Evolutionary conservation across 2,329 filamentous ascomycete species (phyloP).

Genomic region (Penicillium sp.): DNA sequence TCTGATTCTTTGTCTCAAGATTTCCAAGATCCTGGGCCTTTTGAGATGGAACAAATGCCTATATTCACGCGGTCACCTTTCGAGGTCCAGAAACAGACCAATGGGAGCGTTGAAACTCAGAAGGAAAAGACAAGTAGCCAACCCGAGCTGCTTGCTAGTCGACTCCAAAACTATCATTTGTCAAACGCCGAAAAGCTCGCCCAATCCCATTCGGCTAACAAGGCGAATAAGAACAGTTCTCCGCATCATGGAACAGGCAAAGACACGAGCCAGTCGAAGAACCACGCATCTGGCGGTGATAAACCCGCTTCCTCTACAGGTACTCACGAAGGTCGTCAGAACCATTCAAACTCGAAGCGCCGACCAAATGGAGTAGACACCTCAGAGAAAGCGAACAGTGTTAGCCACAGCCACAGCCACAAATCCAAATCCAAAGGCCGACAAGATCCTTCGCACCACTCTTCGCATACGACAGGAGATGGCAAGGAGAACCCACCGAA

Average conservation of each 20-base stretch:
- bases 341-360: constrained; percentile 37
- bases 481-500: constrained; percentile 35
- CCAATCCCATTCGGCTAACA: constrained; percentile 29
- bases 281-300: constrained; percentile 28
- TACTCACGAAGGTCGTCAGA: constrained; percentile 35
- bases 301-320: constrained; percentile 28
- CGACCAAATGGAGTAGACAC: constrained; percentile 36
- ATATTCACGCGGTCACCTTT: constrained; percentile 32
- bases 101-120: constrained; percentile 13
- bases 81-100: constrained; percentile 26
- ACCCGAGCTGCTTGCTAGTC: constrained; percentile 40
- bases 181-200: constrained; percentile 37
- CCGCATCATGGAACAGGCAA: constrained; percentile 30
- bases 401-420: constrained; percentile 35
- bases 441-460: constrained; percentile 31
- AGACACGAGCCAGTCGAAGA: constrained; percentile 34
- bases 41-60: constrained; percentile 39
- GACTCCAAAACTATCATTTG: constrained; percentile 43
- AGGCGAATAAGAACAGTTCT: constrained; percentile 27
- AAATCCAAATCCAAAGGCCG: constrained; percentile 42
- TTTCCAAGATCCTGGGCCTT: constrained; percentile 40
- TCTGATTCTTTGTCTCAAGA: constrained; percentile 46
- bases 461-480: constrained; percentile 23
- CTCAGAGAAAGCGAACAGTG: constrained; percentile 41
- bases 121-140: constrained; percentile 33